These are phyloP conservation scores for Dujonia santamariae DNA, from an alignment of 1,139 yeast genomes.

Conservation along the genomic window DNA sequence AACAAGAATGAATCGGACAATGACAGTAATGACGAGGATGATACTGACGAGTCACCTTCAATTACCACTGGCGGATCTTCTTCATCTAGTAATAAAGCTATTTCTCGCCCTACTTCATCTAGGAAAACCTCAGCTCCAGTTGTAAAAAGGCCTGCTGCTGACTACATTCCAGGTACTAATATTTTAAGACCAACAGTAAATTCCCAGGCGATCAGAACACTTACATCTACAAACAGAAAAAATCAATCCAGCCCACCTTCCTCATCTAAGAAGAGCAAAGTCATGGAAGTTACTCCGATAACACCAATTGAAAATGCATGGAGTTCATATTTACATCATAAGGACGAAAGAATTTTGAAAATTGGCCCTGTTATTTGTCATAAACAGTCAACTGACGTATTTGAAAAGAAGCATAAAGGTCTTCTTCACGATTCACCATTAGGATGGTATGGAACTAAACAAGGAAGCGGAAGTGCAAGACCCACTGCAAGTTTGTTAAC, in stretches of 20 bases:
- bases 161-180: constrained; percentile 57
- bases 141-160: constrained; percentile 14
- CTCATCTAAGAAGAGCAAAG: constrained; percentile 19
- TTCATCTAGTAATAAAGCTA: constrained; percentile 1
- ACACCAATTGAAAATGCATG: constrained; percentile 67
- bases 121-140: constrained; percentile 7
- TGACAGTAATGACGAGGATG: constrained; percentile 10
- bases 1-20: constrained; percentile 22
- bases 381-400: constrained; percentile 37
- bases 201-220: constrained; percentile 27
- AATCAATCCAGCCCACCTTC: constrained; percentile 11
- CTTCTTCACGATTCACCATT: constrained; percentile 60
- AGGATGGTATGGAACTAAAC: constrained; percentile 25
- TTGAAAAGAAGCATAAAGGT: constrained; percentile 59
- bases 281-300: constrained; percentile 51
- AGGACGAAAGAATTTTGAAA: constrained; percentile 69
- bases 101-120: constrained; percentile 6
- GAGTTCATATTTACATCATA: constrained; percentile 54
- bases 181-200: constrained; percentile 53
- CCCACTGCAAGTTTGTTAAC: constrained; percentile 36
- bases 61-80: constrained; percentile 5
- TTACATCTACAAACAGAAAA: constrained; percentile 4
- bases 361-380: constrained; percentile 52
- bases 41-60: constrained; percentile 4
- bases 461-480: constrained; percentile 19